Percentiles rank a stretch among this genome's conserved stretches.
Evolutionary conservation across 2,329 filamentous ascomycete species (phyloP).

Genomic region (Diaporthe sp.): DNA sequence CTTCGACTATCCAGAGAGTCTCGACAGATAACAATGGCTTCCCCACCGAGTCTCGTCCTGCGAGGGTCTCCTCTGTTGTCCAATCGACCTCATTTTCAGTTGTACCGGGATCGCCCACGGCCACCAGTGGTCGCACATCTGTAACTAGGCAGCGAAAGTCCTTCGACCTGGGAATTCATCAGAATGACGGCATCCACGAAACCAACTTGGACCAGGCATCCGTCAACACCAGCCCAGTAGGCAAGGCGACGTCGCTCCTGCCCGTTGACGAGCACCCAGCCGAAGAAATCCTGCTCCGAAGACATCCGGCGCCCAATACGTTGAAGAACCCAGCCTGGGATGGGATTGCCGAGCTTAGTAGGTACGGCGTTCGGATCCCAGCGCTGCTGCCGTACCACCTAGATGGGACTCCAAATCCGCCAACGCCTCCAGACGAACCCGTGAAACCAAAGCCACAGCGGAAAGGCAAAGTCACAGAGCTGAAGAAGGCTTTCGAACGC

Average conservation of each 20-base stretch:
- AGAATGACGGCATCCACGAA: neutral
- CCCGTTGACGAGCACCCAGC: neutral
- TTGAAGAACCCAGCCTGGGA: neutral
- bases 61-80: neutral
- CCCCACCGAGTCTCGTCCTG: neutral
- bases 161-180: neutral
- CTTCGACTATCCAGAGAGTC: constrained; percentile 33
- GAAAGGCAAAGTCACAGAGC: neutral
- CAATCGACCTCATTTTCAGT: constrained; percentile 13
- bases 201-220: neutral
- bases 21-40: neutral
- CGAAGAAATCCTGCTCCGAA: too few relatives aligned
- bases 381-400: neutral
- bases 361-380: neutral
- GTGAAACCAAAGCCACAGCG: neutral
- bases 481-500: neutral
- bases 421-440: too few relatives aligned
- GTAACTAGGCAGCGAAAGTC: constrained; percentile 12
- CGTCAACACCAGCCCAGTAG: too few relatives aligned
- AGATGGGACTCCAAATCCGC: neutral
- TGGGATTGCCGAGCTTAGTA: too few relatives aligned
- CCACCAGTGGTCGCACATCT: constrained; percentile 8
- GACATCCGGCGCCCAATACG: too few relatives aligned
- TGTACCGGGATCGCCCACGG: neutral
- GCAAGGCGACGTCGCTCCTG: neutral